phyloP scores from a whole-genome alignment of 2,329 filamentous ascomycete genomes.

The Dryadomyces quercivorus region DNA sequence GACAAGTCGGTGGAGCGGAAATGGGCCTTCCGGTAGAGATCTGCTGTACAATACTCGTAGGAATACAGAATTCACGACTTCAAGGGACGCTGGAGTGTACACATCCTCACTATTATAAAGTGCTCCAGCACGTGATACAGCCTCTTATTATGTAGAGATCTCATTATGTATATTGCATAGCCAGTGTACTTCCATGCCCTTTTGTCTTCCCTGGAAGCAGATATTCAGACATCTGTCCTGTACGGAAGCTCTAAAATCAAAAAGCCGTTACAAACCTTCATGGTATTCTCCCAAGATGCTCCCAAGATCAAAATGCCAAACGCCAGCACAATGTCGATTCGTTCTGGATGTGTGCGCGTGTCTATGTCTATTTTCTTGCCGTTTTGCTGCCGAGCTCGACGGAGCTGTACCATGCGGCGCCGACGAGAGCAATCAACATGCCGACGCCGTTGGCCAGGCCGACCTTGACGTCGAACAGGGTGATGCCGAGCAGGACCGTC shows the following conservation, averaged over 20 bases:
- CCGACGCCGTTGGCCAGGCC: constrained; percentile 42
- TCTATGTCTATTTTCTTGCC: background rate
- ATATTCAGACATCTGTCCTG: background rate
- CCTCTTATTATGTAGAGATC: no score
- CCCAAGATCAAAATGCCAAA: background rate
- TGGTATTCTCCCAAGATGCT: background rate
- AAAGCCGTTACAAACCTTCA: background rate
- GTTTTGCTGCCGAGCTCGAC: constrained; percentile 29
- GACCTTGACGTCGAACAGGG: constrained; percentile 37
- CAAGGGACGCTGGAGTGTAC: no score
- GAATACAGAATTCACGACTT: no score
- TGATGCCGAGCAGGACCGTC: constrained; percentile 40
- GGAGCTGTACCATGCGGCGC: constrained; percentile 45
- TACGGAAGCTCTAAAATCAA: background rate
- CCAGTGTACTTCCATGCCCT: no score
- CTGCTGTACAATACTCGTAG: background rate
- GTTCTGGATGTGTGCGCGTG: background rate
- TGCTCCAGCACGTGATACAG: no score
- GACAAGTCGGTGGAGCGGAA: constrained; percentile 12
- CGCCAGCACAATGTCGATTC: background rate
- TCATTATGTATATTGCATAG: no score
- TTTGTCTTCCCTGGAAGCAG: no score
- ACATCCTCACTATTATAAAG: no score
- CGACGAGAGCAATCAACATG: constrained; percentile 40
- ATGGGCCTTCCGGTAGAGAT: constrained; percentile 6